phyloP scores from a whole-genome alignment of 2,329 filamentous ascomycete species.

The Neopestalotiopsis sp. region DNA sequence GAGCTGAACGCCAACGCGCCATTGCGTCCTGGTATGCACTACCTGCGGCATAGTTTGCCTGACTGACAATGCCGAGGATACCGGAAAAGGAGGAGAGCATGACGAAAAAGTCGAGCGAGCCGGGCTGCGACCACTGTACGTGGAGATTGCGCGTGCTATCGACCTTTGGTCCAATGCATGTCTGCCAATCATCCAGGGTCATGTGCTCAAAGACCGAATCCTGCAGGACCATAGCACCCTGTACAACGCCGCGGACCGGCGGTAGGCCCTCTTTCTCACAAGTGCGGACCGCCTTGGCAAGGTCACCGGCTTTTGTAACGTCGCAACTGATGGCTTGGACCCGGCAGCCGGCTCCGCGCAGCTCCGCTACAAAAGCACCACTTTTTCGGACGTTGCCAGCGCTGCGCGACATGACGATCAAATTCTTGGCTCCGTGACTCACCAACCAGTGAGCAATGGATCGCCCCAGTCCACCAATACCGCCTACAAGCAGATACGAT shows the following conservation, averaged over 20 bases:
- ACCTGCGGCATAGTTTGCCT: slow-evolving; percentile 18
- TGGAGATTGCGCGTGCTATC: slow-evolving; percentile 29
- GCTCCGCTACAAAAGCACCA: too few relatives aligned
- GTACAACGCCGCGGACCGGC: slow-evolving; percentile 21
- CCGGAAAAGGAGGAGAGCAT: slow-evolving; percentile 44
- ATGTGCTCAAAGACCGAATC: slow-evolving; percentile 25
- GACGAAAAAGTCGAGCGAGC: slow-evolving; percentile 41
- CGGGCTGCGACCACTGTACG: slow-evolving; percentile 8
- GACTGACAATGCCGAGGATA: slow-evolving; percentile 34
- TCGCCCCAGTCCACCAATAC: too few relatives aligned
- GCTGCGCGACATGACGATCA: too few relatives aligned
- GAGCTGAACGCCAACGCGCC: background rate
- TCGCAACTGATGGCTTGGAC: background rate
- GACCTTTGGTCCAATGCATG: slow-evolving; percentile 21
- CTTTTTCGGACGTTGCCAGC: too few relatives aligned
- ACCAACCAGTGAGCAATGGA: too few relatives aligned
- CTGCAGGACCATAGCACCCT: slow-evolving; percentile 20
- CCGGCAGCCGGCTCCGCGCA: too few relatives aligned
- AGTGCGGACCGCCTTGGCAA: background rate
- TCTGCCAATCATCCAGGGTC: slow-evolving; percentile 18
- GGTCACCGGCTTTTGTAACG: background rate
- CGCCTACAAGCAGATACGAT: too few relatives aligned
- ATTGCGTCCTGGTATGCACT: slow-evolving; percentile 14
- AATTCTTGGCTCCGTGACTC: too few relatives aligned
- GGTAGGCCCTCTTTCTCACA: slow-evolving; percentile 10